Evolutionary conservation across 257 asterid species (phyloP).

Genomic region (Orobanche coerulescens): DNA sequence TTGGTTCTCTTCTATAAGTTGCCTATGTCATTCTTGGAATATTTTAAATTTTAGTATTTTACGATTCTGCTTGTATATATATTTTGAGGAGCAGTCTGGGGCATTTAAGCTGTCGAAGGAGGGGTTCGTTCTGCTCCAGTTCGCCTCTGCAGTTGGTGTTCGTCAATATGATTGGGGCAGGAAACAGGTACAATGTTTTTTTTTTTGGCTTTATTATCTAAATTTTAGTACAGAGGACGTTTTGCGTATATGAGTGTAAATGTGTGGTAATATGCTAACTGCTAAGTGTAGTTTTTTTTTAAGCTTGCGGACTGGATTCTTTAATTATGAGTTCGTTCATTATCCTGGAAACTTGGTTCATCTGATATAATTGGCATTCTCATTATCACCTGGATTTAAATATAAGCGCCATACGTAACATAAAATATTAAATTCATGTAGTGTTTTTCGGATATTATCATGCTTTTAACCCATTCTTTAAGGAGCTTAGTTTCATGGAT

Average conservation of each 20-base stretch:
- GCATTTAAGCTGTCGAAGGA: slow-evolving; percentile 82
- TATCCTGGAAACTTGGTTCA: slow-evolving; percentile 12
- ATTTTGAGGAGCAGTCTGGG: slow-evolving; percentile 61
- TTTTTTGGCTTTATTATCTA: not conserved
- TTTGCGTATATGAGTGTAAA: not conserved
- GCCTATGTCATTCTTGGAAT: not conserved
- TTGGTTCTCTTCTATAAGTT: not conserved
- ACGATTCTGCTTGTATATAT: slow-evolving; percentile 18
- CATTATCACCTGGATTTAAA: not conserved
- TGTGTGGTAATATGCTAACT: not conserved
- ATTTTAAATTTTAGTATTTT: slow-evolving; percentile 2
- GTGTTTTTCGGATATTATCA: not conserved
- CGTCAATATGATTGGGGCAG: slow-evolving; percentile 96
- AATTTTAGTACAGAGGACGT: not conserved
- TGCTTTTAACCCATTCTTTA: not conserved
- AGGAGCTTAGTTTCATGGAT: not conserved
- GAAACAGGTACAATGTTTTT: slow-evolving; percentile 57
- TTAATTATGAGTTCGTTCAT: slow-evolving; percentile 9
- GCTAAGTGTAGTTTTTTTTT: not conserved
- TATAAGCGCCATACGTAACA: no score
- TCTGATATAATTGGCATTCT: not conserved
- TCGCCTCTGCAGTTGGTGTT: slow-evolving; percentile 83
- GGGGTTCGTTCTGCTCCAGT: slow-evolving; percentile 76
- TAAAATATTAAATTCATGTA: not conserved
- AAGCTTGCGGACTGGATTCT: not conserved